Evolutionary conservation across 805 yeast species (phyloP).

Genomic region (Pichia phayaonensis): DNA sequence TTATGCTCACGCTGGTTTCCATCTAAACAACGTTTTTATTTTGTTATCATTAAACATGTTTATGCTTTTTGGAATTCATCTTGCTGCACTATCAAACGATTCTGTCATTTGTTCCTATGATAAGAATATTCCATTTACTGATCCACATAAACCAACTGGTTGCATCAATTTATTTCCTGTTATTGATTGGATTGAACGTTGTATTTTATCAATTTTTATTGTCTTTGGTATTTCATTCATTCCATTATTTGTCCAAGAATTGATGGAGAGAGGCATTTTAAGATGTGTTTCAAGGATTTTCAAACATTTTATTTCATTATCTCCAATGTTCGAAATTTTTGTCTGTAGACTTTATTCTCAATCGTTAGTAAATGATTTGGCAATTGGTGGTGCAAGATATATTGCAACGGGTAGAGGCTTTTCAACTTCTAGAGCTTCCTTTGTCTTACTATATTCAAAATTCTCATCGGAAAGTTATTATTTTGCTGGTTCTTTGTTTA

Average conservation of each 20-base stretch:
- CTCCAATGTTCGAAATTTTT: slow-evolving; percentile 75
- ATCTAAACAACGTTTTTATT: slow-evolving; percentile 69
- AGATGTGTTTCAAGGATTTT: slow-evolving; percentile 54
- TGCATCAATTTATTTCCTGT: slow-evolving; percentile 65
- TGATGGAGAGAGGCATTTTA: slow-evolving; percentile 70
- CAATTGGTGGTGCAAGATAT: slow-evolving; percentile 76
- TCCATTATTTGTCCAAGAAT: slow-evolving; percentile 70
- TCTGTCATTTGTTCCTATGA: slow-evolving; percentile 56
- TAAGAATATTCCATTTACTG: slow-evolving; percentile 51
- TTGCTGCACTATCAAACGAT: slow-evolving; percentile 56
- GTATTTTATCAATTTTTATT: slow-evolving; percentile 63
- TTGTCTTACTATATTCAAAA: slow-evolving; percentile 56
- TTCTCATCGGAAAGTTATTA: slow-evolving; percentile 63
- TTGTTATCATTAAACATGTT: slow-evolving; percentile 61
- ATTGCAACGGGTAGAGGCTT: slow-evolving; percentile 80
- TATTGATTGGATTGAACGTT: slow-evolving; percentile 67
- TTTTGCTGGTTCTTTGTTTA: slow-evolving; percentile 48
- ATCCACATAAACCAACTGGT: slow-evolving; percentile 56
- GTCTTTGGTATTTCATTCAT: slow-evolving; percentile 70
- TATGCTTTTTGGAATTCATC: slow-evolving; percentile 47
- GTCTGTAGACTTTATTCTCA: slow-evolving; percentile 71
- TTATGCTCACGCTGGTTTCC: slow-evolving; percentile 85
- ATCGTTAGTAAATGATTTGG: slow-evolving; percentile 57
- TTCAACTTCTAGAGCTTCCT: slow-evolving; percentile 66
- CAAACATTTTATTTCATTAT: slow-evolving; percentile 61